phyloP scores from a whole-genome alignment of 2,329 filamentous ascomycete species.

The Torrubiella hemipterigena region DNA sequence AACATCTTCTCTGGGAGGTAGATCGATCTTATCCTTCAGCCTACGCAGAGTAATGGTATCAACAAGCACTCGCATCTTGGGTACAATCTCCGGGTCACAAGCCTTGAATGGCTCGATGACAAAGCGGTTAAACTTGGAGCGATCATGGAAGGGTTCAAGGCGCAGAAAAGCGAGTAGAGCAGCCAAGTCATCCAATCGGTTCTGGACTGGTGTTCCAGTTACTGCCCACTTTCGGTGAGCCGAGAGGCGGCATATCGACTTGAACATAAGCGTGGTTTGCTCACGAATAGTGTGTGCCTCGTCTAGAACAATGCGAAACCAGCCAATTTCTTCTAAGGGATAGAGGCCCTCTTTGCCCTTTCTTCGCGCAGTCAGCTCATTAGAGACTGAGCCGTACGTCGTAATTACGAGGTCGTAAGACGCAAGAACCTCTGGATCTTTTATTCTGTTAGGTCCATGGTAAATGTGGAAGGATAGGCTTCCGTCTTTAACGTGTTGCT shows the following conservation, averaged over 20 bases:
- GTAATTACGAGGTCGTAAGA: conserved; percentile 79
- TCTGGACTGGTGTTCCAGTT: conserved; percentile 94
- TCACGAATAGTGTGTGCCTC: conserved; percentile 94
- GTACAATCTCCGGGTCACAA: conserved; percentile 71
- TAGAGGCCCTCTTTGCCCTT: conserved; percentile 46
- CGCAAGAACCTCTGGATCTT: conserved; percentile 54
- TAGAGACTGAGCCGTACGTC: conserved; percentile 79
- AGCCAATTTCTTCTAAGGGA: conserved; percentile 68
- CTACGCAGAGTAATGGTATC: conserved; percentile 90
- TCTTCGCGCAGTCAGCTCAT: conserved; percentile 57
- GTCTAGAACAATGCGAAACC: conserved; percentile 89
- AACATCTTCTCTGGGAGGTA: conserved; percentile 63
- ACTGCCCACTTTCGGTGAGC: conserved; percentile 86
- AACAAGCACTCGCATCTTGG: conserved; percentile 77
- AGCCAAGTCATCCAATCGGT: conserved; percentile 79
- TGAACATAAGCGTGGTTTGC: conserved; percentile 67
- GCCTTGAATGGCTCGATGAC: conserved; percentile 81
- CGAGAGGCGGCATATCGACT: conserved; percentile 68
- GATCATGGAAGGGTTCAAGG: conserved; percentile 74
- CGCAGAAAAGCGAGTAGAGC: conserved; percentile 78
- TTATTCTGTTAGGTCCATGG: conserved; percentile 67
- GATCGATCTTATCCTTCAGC: conserved; percentile 79
- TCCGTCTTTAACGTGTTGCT: conserved; percentile 58
- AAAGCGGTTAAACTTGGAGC: conserved; percentile 60
- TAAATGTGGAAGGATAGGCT: conserved; percentile 69